Base-by-base conservation (phyloP, 305 asterid species). In the Rubia occidens region DNA sequence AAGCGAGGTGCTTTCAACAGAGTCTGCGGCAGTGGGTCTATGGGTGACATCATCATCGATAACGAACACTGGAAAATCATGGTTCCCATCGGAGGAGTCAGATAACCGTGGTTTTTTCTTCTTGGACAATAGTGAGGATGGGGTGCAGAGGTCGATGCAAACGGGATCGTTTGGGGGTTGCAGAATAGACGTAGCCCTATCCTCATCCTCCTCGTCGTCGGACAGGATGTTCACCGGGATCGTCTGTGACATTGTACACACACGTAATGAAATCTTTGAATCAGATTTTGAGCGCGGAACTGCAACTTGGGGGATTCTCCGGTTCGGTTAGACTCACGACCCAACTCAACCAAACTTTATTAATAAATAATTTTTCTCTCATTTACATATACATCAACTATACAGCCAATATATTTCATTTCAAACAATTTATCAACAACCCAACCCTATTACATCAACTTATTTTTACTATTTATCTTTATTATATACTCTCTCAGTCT, bases 101-200 rank as follows among this genome's bases (percentile, higher is more conserved):
- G 65, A 71, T 29, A 74, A 37, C 60, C 77, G 67, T 51, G 54
- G 77, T 40, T 68, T 77, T 42, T 68, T 77, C 74, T 72, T 72
- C 64, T 64, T 72, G 67, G 79, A 51, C 51, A 37, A 26, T 43
- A 26, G 6, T 17, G 59, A 42, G 40, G 39, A 40, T 2, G 77
- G 80, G 24, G 80, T 72, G 53, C 68, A 54, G 54, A 72, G 71
- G 54, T 72, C 77, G 55, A 72, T 49, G 58, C 69, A 72, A 11
- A 72, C 53, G 66, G 64, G 20, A 8, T 67, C 63, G 58, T 43
- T 62, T 37, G 0, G 49, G 47, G 59, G 18, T 47, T 8, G 45
- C 47, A 29, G 47, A 1, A 18, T 21, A 13, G 47, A 0, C 40
- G 21, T 14, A 42, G 24, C 20, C 10, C 26, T 40, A 44, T 24